phyloP scores from a whole-genome alignment of 192 early-diverging fungal genomes.

The Coemansia sp. region DNA sequence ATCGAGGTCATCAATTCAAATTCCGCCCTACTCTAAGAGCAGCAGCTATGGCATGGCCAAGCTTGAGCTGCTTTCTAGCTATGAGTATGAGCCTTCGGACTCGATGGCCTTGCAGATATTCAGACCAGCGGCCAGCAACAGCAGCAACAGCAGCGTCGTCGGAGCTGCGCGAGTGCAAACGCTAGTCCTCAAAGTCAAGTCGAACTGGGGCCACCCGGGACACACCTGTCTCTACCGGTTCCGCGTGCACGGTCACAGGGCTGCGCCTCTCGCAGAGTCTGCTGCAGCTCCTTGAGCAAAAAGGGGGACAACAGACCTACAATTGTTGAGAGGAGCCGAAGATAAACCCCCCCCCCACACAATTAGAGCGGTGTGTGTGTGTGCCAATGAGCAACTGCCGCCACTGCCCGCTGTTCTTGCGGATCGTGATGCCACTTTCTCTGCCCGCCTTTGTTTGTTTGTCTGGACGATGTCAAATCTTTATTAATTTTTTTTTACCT shows the following conservation, averaged over 20 bases:
- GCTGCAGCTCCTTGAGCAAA: constrained; percentile 12
- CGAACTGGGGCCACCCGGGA: constrained; percentile 73
- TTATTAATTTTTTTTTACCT: neutral
- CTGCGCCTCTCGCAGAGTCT: neutral
- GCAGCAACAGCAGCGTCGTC: constrained; percentile 8
- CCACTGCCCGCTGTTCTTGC: neutral
- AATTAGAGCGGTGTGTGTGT: no score
- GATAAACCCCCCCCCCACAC: no score
- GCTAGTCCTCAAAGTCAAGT: constrained; percentile 62
- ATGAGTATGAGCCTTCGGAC: constrained; percentile 57
- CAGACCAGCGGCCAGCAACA: constrained; percentile 20
- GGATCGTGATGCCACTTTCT: no score
- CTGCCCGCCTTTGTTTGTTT: no score
- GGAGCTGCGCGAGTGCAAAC: constrained; percentile 54
- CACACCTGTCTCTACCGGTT: constrained; percentile 80
- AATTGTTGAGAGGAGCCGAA: neutral
- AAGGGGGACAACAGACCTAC: neutral
- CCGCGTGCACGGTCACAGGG: constrained; percentile 64
- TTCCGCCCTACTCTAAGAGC: constrained; percentile 33
- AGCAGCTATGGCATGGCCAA: constrained; percentile 23
- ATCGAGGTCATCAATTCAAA: constrained; percentile 1
- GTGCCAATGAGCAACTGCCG: neutral
- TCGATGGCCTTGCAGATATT: constrained; percentile 53
- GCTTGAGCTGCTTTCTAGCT: constrained; percentile 27
- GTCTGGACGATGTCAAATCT: neutral